Percentiles rank a stretch among this genome's conserved stretches.
phyloP scores from a whole-genome alignment of 352 stramenopile genomes.

The Phytophthora agathidicida region DNA sequence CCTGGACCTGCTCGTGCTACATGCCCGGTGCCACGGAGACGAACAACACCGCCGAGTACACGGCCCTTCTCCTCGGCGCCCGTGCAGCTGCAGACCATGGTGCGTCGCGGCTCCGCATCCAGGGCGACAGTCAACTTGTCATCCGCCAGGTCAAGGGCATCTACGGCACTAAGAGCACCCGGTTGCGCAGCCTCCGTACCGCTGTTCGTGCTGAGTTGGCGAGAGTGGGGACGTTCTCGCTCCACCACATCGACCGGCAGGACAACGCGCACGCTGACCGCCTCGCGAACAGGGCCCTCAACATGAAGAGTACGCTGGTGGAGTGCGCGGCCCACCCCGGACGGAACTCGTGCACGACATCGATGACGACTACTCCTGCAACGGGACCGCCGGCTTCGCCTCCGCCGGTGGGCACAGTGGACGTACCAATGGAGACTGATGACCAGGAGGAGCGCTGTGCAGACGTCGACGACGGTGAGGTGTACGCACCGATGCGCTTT shows the following conservation, averaged over 20 bases:
- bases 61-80: constrained; percentile 21
- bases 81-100: constrained; percentile 14
- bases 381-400: not conserved
- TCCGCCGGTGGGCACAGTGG: no score
- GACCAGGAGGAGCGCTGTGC: not conserved
- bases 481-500: constrained; percentile 9
- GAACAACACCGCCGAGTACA: constrained; percentile 41
- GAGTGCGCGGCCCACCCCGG: constrained; percentile 3
- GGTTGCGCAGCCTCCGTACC: not conserved
- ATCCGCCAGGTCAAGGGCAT: constrained; percentile 12
- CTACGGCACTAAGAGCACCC: not conserved
- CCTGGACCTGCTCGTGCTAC: constrained; percentile 23
- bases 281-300: constrained; percentile 11
- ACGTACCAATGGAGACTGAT: not conserved
- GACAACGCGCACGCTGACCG: constrained; percentile 23
- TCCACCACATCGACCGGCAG: constrained; percentile 27
- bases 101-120: not conserved
- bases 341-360: not conserved
- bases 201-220: not conserved
- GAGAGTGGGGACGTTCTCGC: not conserved
- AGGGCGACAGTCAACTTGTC: constrained; percentile 21
- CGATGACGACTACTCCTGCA: not conserved
- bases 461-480: constrained; percentile 18
- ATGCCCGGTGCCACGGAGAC: constrained; percentile 11
- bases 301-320: not conserved